Evolutionary conservation across 2,329 filamentous ascomycete species (phyloP).

Genomic region (Chaetomium globosum): DNA sequence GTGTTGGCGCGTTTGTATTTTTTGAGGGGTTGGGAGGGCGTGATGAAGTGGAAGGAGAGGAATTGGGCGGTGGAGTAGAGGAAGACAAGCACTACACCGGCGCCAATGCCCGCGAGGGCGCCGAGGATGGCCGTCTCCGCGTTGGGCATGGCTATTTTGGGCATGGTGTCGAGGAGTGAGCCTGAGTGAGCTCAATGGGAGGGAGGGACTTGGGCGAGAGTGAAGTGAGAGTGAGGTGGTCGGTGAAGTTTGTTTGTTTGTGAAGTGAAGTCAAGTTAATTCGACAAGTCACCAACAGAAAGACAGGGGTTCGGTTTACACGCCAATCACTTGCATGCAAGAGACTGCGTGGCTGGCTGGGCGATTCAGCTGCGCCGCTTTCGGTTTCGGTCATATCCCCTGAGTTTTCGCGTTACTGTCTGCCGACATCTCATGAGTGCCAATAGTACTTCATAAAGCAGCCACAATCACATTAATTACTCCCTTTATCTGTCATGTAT

Average conservation of each 20-base stretch:
- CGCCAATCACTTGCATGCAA: neutral
- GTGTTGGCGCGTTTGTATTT: conserved; percentile 35
- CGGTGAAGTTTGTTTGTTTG: neutral
- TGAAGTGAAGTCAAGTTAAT: neutral
- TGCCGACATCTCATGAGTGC: neutral
- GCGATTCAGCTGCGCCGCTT: neutral
- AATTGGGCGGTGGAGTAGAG: conserved; percentile 28
- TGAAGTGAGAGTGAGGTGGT: neutral
- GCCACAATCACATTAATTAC: neutral
- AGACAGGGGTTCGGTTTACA: neutral
- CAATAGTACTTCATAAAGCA: neutral
- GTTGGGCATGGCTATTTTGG: neutral
- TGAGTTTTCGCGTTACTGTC: no score
- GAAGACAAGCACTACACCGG: conserved; percentile 27
- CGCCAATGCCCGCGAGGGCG: conserved; percentile 32
- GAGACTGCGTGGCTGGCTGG: neutral
- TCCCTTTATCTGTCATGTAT: neutral
- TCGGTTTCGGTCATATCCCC: neutral
- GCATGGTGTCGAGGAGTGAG: neutral
- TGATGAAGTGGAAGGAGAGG: conserved; percentile 35
- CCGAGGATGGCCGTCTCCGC: neutral
- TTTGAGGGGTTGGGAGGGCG: conserved; percentile 33
- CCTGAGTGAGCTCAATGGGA: neutral
- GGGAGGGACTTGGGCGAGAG: neutral
- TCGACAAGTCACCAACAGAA: neutral